Conservation (phyloP, 148 eudicot genomes). For the Rhododendron kiyosumense region DNA sequence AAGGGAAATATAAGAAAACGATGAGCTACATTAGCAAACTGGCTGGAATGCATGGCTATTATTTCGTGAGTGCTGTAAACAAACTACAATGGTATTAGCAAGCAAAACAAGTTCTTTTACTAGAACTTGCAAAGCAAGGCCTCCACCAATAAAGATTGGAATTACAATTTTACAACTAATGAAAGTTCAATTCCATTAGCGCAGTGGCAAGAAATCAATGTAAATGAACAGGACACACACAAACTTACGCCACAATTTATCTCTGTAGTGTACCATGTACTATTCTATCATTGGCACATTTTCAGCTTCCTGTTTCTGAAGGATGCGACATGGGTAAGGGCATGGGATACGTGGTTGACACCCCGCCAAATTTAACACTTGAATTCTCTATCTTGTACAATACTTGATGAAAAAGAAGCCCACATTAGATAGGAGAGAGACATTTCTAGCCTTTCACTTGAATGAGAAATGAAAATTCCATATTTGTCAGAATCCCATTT, state of each 20-base stretch:
- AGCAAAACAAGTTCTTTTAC: not conserved
- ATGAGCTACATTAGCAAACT: not conserved
- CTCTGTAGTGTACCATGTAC: not conserved
- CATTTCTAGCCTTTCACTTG: not conserved
- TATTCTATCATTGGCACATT: not conserved
- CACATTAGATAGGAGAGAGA: not conserved
- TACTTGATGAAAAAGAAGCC: not conserved
- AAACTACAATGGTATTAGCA: not conserved
- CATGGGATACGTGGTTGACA: not conserved
- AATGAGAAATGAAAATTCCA: not conserved
- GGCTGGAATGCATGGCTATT: not conserved
- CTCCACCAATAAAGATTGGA: not conserved
- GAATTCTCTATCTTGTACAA: not conserved
- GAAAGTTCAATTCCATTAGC: not conserved
- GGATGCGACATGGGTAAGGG: not conserved
- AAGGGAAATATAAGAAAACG: no score
- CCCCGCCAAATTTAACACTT: not conserved
- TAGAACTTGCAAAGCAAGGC: not conserved
- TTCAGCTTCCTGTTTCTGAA: not conserved
- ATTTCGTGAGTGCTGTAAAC: not conserved
- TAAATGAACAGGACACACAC: not conserved
- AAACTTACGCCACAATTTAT: not conserved
- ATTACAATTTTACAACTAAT: no score
- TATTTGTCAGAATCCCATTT: not conserved
- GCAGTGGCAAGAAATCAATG: not conserved